These are phyloP conservation scores for Pythium utonaiense DNA, from an alignment of 352 stramenopile genomes.

Conservation along the genomic window DNA sequence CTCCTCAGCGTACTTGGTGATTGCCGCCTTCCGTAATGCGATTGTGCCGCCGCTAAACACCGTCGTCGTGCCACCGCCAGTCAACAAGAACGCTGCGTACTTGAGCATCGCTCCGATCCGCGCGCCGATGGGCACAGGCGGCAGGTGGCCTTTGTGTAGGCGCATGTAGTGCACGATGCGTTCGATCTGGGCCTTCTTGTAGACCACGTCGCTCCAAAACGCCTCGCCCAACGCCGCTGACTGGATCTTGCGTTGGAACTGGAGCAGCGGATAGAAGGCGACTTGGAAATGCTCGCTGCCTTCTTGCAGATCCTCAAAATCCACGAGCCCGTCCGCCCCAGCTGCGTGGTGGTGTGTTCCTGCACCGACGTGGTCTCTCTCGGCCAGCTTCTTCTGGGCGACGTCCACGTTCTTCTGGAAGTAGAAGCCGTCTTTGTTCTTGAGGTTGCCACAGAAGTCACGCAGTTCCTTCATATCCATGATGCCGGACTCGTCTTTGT, in stretches of 20 bases:
- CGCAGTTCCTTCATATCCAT: conserved; percentile 56
- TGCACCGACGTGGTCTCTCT: conserved; percentile 26
- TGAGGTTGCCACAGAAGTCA: conserved; percentile 53
- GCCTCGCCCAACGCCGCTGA: conserved; percentile 40
- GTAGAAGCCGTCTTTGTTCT: conserved; percentile 45
- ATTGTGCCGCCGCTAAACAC: conserved; percentile 29
- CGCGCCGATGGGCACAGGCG: conserved; percentile 32
- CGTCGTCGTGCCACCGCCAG: conserved; percentile 10
- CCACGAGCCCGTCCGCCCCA: conserved; percentile 36
- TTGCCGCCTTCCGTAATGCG: conserved; percentile 28
- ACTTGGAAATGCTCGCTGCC: conserved; percentile 51
- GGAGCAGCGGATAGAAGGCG: conserved; percentile 63
- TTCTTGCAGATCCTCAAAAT: conserved; percentile 54
- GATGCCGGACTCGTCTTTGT: conserved; percentile 55
- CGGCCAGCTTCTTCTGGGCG: conserved; percentile 46
- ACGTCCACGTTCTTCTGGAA: conserved; percentile 61
- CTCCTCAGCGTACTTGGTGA: conserved; percentile 48
- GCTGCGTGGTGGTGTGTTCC: conserved; percentile 12
- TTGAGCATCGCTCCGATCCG: conserved; percentile 26
- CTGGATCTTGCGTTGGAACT: conserved; percentile 62
- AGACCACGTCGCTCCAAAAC: conserved; percentile 40
- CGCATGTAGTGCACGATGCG: conserved; percentile 61
- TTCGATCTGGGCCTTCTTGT: conserved; percentile 42
- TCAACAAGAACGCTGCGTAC: conserved; percentile 9
- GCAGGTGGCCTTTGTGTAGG: conserved; percentile 46